Percentiles rank a stretch among this genome's conserved stretches.
Conservation (phyloP, 2,329 filamentous ascomycete genomes). For the Zopfia rhizophila region DNA sequence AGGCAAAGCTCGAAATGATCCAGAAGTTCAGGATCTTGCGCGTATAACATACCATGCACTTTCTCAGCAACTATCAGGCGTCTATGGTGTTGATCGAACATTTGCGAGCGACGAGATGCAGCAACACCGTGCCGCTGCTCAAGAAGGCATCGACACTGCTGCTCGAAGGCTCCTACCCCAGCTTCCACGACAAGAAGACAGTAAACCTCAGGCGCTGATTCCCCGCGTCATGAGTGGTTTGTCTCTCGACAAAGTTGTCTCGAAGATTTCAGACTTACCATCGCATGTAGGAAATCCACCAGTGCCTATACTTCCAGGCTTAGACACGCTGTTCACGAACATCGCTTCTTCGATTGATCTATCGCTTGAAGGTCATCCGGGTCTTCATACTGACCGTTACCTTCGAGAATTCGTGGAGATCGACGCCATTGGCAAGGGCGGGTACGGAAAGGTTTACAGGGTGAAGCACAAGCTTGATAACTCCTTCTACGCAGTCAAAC, state of each 20-base stretch:
- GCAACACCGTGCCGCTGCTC: conserved; percentile 42
- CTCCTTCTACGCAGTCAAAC: conserved; percentile 72
- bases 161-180: conserved; percentile 38
- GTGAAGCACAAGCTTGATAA: conserved; percentile 70
- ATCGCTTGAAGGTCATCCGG: conserved; percentile 40
- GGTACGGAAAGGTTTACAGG: conserved; percentile 72
- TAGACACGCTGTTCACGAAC: conserved; percentile 3
- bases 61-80: conserved; percentile 46
- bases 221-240: no score
- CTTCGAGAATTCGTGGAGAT: conserved; percentile 51
- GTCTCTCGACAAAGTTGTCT: no score
- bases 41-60: conserved; percentile 52
- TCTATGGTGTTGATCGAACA: conserved; percentile 48
- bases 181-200: conserved; percentile 27
- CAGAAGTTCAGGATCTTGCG: conserved; percentile 50
- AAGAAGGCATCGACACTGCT: conserved; percentile 51
- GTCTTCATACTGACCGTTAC: conserved; percentile 45
- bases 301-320: neutral
- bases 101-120: conserved; percentile 53
- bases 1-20: conserved; percentile 42
- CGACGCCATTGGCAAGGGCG: conserved; percentile 69
- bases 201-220: conserved; percentile 35
- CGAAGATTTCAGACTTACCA: conserved; percentile 22
- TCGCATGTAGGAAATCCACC: conserved; percentile 25
- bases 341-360: conserved; percentile 10